Base-by-base conservation (phyloP, 768 basidiomycete species). In the Plicaturopsis crispa region DNA sequence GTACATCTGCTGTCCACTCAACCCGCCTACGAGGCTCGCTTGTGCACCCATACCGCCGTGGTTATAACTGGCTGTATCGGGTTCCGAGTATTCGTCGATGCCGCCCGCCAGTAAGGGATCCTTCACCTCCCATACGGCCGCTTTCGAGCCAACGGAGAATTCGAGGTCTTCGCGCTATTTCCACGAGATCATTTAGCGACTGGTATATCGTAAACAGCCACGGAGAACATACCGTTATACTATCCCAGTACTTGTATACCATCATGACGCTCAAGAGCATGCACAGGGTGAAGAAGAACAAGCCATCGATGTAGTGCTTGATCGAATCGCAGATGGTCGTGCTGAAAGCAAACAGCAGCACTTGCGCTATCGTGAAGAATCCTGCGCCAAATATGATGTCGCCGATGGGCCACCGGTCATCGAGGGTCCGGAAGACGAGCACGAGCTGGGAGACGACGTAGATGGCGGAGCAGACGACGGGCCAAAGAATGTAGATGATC, bases 131-230 rank as follows among this genome's bases (percentile, higher is more conserved):
- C 77, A 78, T 3, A 76, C 75, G 0, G 71, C 67, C 24, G 67
- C 68, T 55, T 81, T 81, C 38, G 70, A 72, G n/a, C 78, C 78
- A 37, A 81, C 78, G 5, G 72, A 73, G 65, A 81, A 81, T 55
- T 81, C 78, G 38, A 81, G 69, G 49, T 81, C 78, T 56, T 81
- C 78, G 40, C 58, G 59, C 60, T 57, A 39, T 13, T n/a, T 17
- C n/a, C n/a, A n/a, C n/a, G n/a, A n/a, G n/a, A n/a, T n/a, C n/a
- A n/a, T n/a, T n/a, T n/a, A n/a, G n/a, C n/a, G n/a, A n/a, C n/a
- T n/a, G n/a, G n/a, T n/a, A n/a, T n/a, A n/a, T n/a, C n/a, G n/a
- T n/a, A n/a, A n/a, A n/a, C n/a, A n/a, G n/a, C n/a, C n/a, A n/a
- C 11, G 4, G 24, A 20, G 24, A 4, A 45, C 57, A 47, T 51